Conservation (phyloP, 2,329 filamentous ascomycete species). For the Trichoderma koningii region DNA sequence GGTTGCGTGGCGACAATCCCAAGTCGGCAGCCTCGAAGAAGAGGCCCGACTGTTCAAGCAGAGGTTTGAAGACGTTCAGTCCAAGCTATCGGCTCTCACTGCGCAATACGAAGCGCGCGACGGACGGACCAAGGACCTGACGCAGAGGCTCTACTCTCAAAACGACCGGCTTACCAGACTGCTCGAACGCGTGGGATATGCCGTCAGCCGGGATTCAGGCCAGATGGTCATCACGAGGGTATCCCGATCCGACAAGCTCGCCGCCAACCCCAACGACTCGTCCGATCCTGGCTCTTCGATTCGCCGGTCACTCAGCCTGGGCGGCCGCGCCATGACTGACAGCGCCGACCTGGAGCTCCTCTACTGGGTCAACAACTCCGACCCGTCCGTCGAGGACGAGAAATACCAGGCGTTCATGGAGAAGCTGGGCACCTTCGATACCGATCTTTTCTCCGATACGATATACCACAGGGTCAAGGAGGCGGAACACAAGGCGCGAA, state of each 20-base stretch:
- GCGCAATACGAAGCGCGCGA: slow-evolving; percentile 69
- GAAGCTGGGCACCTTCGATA: slow-evolving; percentile 74
- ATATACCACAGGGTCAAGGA: slow-evolving; percentile 90
- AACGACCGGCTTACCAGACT: slow-evolving; percentile 82
- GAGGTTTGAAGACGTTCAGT: slow-evolving; percentile 59
- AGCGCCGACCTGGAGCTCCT: slow-evolving; percentile 71
- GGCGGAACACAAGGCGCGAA: slow-evolving; percentile 87
- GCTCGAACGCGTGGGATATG: slow-evolving; percentile 83
- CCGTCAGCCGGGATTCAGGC: slow-evolving; percentile 71
- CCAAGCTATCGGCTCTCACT: slow-evolving; percentile 53
- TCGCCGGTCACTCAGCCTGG: slow-evolving; percentile 56
- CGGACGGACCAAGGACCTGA: slow-evolving; percentile 76
- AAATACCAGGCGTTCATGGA: slow-evolving; percentile 76
- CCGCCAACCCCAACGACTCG: slow-evolving; percentile 59
- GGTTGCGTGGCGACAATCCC: slow-evolving; percentile 73
- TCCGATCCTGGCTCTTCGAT: slow-evolving; percentile 57
- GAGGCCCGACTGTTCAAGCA: slow-evolving; percentile 70
- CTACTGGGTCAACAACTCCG: slow-evolving; percentile 76
- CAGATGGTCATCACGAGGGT: slow-evolving; percentile 75
- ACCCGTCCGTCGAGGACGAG: slow-evolving; percentile 65
- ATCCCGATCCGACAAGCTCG: slow-evolving; percentile 58
- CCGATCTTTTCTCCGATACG: slow-evolving; percentile 81
- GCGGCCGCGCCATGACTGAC: slow-evolving; percentile 58
- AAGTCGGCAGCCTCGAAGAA: slow-evolving; percentile 73
- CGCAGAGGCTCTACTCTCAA: slow-evolving; percentile 77